Percentiles rank a stretch among this genome's conserved stretches.
Conservation (phyloP, 176 grass and related monocot genomes). For the Ensete ventricosum region DNA sequence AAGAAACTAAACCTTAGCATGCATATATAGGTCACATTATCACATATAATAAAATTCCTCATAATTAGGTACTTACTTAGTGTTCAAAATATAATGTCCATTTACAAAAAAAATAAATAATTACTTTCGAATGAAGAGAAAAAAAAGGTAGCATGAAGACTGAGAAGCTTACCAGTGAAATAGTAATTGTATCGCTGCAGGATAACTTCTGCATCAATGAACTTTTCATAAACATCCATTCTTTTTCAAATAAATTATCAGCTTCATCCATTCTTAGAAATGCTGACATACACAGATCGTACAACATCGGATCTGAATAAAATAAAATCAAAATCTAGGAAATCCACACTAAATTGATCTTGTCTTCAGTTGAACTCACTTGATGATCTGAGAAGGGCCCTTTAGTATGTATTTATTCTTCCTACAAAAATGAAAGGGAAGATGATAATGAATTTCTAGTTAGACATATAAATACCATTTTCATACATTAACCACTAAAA, state of each 20-base stretch:
- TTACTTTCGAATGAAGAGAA: not conserved
- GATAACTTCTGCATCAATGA: constrained; percentile 17
- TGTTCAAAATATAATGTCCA: not conserved
- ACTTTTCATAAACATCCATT: constrained; percentile 13
- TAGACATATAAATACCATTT: too few relatives aligned
- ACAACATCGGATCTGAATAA: too few relatives aligned
- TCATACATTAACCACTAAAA: too few relatives aligned
- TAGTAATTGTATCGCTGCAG: not conserved
- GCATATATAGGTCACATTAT: too few relatives aligned
- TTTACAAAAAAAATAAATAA: not conserved
- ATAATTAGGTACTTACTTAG: not conserved
- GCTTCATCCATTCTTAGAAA: not conserved
- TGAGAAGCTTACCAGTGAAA: constrained; percentile 16
- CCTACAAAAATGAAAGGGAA: too few relatives aligned
- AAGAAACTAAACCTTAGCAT: too few relatives aligned
- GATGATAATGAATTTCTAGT: too few relatives aligned
- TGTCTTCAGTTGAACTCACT: too few relatives aligned
- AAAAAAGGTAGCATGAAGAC: not conserved
- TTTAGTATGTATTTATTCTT: too few relatives aligned
- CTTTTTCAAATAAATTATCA: constrained; percentile 9
- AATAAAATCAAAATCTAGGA: too few relatives aligned
- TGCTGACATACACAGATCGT: not conserved
- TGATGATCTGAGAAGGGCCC: too few relatives aligned
- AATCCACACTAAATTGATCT: too few relatives aligned
- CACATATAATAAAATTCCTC: not conserved